These are phyloP conservation scores for Aureobasidium musti DNA, from an alignment of 2,329 filamentous ascomycete species.

Conservation along the genomic window DNA sequence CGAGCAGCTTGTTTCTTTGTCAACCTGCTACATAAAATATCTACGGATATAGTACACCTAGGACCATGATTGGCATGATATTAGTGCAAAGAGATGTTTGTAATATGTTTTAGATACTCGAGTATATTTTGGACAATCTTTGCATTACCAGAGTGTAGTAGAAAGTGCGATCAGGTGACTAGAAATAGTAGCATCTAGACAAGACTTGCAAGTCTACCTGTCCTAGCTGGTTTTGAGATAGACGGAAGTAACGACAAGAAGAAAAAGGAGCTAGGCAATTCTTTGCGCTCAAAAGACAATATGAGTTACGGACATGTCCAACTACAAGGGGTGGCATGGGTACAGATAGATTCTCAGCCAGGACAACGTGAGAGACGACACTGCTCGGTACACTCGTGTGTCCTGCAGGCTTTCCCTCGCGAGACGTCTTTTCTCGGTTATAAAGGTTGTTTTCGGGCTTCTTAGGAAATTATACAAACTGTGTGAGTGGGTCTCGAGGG, in stretches of 20 bases:
- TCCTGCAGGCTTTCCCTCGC: not conserved
- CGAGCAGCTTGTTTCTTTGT: constrained; percentile 54
- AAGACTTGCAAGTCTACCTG: no score
- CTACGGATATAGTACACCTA: constrained; percentile 49
- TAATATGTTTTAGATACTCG: not conserved
- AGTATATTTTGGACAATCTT: no score
- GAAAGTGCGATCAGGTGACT: no score
- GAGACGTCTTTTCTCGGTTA: constrained; percentile 1
- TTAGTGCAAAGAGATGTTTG: not conserved
- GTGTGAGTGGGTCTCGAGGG: constrained; percentile 6
- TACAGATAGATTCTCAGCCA: not conserved
- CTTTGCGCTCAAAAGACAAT: no score
- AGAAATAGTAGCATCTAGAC: no score
- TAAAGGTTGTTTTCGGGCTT: not conserved
- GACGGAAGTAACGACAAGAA: no score
- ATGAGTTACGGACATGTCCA: no score
- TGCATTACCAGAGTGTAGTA: no score
- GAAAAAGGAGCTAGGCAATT: no score
- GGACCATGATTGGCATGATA: not conserved
- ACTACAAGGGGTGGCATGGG: not conserved
- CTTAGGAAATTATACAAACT: constrained; percentile 9
- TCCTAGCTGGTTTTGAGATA: no score
- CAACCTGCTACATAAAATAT: constrained; percentile 71
- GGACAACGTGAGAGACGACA: not conserved
- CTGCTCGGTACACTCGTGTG: not conserved